Percentiles rank a stretch among this genome's conserved stretches.
Evolutionary conservation across 192 early-diverging fungal species (phyloP).

Genomic region (Pilobolus umbonatus): DNA sequence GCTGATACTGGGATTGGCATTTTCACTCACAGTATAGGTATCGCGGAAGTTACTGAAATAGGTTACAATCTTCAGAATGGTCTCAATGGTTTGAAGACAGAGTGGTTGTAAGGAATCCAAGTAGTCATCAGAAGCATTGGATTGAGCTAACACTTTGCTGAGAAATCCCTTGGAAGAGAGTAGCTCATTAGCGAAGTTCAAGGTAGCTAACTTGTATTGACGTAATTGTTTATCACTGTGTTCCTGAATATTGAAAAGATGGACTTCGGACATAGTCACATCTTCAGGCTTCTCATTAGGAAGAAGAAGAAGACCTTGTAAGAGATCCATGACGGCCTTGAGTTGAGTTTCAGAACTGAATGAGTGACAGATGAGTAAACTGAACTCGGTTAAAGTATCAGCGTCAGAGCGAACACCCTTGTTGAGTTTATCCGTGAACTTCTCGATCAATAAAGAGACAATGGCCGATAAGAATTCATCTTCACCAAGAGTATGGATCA

Average conservation of each 20-base stretch:
- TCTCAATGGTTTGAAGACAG: conserved; percentile 49
- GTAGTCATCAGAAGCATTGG: conserved; percentile 29
- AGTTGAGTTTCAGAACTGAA: conserved; percentile 69
- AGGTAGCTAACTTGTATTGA: conserved; percentile 57
- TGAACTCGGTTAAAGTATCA: conserved; percentile 70
- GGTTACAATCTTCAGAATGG: conserved; percentile 50
- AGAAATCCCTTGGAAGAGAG: conserved; percentile 50
- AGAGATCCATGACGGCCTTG: conserved; percentile 51
- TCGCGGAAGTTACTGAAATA: conserved; percentile 45
- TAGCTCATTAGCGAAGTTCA: conserved; percentile 50
- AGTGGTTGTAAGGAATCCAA: conserved; percentile 40
- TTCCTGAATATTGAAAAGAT: conserved; percentile 32
- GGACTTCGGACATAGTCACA: neutral
- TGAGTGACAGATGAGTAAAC: conserved; percentile 61
- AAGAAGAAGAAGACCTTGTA: conserved; percentile 47
- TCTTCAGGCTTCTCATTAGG: conserved; percentile 50
- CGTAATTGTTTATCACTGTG: conserved; percentile 56
- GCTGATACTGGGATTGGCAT: conserved; percentile 31
- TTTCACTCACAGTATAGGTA: conserved; percentile 24
- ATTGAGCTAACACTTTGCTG: conserved; percentile 38
- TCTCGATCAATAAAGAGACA: conserved; percentile 68
- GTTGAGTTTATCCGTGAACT: conserved; percentile 50
- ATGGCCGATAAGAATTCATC: conserved; percentile 69
- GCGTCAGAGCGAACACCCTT: conserved; percentile 52
- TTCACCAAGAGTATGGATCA: conserved; percentile 78